Percentiles rank a stretch among this genome's conserved stretches.
Evolutionary conservation across 2,329 filamentous ascomycete species (phyloP).

Genomic region (Fusarium dimerum): DNA sequence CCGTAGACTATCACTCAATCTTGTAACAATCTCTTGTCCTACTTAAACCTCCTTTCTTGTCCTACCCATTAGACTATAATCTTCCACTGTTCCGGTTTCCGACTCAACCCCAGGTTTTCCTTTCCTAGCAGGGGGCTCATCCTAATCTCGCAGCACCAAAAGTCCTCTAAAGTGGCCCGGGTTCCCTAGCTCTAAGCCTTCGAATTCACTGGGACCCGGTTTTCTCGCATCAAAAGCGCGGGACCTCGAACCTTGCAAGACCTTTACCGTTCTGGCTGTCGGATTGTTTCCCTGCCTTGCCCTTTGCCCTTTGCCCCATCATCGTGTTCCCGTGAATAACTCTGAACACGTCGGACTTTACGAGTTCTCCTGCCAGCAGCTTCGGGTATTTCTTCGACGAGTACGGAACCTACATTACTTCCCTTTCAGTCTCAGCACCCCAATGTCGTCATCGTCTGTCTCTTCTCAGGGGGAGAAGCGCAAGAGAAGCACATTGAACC

Average conservation of each 20-base stretch:
- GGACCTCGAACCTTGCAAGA: background rate
- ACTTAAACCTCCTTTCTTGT: background rate
- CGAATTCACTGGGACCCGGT: background rate
- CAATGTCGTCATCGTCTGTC: conserved; percentile 43
- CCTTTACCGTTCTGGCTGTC: background rate
- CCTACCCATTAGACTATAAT: background rate
- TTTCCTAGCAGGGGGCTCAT: background rate
- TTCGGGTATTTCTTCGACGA: background rate
- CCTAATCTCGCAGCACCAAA: background rate
- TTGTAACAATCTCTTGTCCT: too few species aligned
- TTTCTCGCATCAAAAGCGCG: background rate
- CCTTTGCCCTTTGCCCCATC: too few species aligned
- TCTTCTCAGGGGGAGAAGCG: conserved; percentile 67
- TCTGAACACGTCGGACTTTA: background rate
- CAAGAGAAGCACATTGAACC: conserved; percentile 68
- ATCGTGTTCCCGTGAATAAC: background rate
- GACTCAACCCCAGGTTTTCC: background rate
- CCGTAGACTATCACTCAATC: too few species aligned
- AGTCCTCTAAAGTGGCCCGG: background rate
- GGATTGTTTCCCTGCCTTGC: too few species aligned
- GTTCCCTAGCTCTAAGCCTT: background rate
- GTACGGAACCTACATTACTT: background rate
- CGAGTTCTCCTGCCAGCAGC: background rate
- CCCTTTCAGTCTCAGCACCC: background rate
- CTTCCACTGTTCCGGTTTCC: background rate